Base-by-base conservation (phyloP, 257 asterid genomes). In the Solanum medicagineum region DNA sequence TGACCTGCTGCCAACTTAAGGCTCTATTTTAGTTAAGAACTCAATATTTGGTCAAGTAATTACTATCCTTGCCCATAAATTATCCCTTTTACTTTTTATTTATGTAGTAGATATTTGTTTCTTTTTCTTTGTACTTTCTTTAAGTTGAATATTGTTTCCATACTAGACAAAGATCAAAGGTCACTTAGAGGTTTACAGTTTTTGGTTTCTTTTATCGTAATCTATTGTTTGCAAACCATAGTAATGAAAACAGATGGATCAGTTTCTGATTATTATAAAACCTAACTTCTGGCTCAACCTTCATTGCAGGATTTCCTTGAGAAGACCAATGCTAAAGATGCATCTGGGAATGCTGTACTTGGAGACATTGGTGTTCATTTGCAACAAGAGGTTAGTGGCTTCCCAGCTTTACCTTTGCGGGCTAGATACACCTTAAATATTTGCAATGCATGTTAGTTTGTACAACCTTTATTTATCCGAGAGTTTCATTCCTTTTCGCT, bases 281-380 rank as follows among this genome's bases (percentile, higher is more conserved):
- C 47, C 53, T 16, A 53, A 79, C 65, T 79, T 79, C 47, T 83
- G 59, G 45, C 54, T 49, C 69, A 24, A 40, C 86, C 71, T 84
- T 83, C 40, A 51, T 84, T 90, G 85, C 98, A 96, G 98, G 90
- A 89, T 89, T 90, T 93, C 87, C 92, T 96, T 82, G 88, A 87
- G 88, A 93, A 92, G 92, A 93, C 95, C 59, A 91, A 93, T 90
- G 97, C 98, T 65, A 93, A 81, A 80, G 99, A 96, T 89, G 99
- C 98, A 87, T 94, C 98, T 40, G 98, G 99, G 59, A 96, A 96
- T 87, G 84, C 82, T 47, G 87, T 96, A 81, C 88, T 96, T 45
- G 98, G 99, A 86, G 99, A 96, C 92, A 87, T 96, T 68, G 99
- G 99, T 73, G 95, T 88, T 80, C 89, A 87, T 89, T 87, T 96